phyloP scores from a whole-genome alignment of 2,329 filamentous ascomycete genomes.

The Celoporthe dispersa region DNA sequence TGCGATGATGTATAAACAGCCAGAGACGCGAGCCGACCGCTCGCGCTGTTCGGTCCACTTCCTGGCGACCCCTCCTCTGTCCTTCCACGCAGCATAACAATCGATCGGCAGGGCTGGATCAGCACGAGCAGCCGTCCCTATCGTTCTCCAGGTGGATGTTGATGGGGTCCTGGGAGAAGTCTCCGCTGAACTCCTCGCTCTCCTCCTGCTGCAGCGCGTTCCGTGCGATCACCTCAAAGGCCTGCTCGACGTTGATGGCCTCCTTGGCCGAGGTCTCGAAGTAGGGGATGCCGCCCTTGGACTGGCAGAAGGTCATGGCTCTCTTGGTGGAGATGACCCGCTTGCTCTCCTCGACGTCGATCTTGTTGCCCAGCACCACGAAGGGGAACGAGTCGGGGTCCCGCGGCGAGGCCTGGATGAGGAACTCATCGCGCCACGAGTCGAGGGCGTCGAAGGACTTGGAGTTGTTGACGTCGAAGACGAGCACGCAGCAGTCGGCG shows the following conservation, averaged over 20 bases:
- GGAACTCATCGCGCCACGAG: conserved; percentile 97
- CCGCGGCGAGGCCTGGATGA: conserved; percentile 95
- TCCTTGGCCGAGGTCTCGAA: conserved; percentile 99
- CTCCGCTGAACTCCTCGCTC: conserved; percentile 94
- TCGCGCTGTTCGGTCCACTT: background rate
- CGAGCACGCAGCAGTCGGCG: conserved; percentile 95
- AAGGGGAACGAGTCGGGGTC: conserved; percentile 98
- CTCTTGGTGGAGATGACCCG: conserved; percentile 95
- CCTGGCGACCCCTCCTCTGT: background rate
- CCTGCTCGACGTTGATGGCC: conserved; percentile 93
- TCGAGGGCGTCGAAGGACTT: conserved; percentile 99
- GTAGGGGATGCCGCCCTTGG: conserved; percentile 95
- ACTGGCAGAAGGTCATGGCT: conserved; percentile 96
- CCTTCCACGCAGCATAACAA: background rate
- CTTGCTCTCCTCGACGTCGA: conserved; percentile 98
- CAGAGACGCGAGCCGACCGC: background rate
- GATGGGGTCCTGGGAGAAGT: conserved; percentile 91
- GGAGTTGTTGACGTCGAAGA: conserved; percentile 98
- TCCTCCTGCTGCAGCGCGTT: conserved; percentile 97
- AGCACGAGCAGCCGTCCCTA: conserved; percentile 92
- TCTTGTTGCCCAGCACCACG: conserved; percentile 98
- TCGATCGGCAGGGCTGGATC: conserved; percentile 65
- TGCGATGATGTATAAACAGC: conserved; percentile 2
- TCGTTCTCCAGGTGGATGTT: conserved; percentile 97
- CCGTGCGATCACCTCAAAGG: conserved; percentile 86